Base-by-base conservation (phyloP, 305 asterid species). In the Striga hermonthica region DNA sequence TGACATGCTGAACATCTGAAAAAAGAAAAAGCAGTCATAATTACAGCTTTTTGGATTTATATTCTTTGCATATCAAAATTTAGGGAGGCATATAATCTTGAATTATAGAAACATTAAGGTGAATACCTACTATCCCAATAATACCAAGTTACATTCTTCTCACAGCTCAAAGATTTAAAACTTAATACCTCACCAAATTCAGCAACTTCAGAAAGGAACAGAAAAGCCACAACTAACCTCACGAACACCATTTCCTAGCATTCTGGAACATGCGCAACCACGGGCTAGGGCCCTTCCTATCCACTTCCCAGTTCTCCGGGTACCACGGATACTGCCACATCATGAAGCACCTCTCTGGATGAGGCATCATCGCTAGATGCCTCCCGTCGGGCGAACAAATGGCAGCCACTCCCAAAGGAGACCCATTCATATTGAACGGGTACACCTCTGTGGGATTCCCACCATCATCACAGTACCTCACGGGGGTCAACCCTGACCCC, bases 251-350 rank as follows among this genome's bases (percentile, higher is more conserved):
- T 62, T 87, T 91, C 60, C 96, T 78, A 8, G 98, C 97, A 85
- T 91, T 91, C 65, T 91, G 96, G 72, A 89, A 89, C 97, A 91
- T 91, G n/a, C 80, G 79, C 64, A 91, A 74, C 98, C 98, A 91
- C 5, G 96, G 97, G 44, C 95, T 89, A 0, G 97, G 97, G 44
- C 91, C 98, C 36, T 75, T 70, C 84, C 87, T 82, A 6, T 87
- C 88, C 62, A 89, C 87, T 38, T 84, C 73, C 97, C 98, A 91
- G 68, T 72, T 74, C 75, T 75, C 80, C 49, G 97, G 97, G 72
- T 91, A 89, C 98, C 97, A 83, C 3, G 96, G 97, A 68, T 76
- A 91, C 78, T 91, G 96, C 98, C 98, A 91, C 97, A 89, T 89
- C 84, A 91, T 63, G 79, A 91, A 91, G 73, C 95, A 89, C 6